A percentile compares a stretch with the other conserved stretches of the same genome.
phyloP scores from a whole-genome alignment of 345 rosid species.

The Aquilaria malaccensis region DNA sequence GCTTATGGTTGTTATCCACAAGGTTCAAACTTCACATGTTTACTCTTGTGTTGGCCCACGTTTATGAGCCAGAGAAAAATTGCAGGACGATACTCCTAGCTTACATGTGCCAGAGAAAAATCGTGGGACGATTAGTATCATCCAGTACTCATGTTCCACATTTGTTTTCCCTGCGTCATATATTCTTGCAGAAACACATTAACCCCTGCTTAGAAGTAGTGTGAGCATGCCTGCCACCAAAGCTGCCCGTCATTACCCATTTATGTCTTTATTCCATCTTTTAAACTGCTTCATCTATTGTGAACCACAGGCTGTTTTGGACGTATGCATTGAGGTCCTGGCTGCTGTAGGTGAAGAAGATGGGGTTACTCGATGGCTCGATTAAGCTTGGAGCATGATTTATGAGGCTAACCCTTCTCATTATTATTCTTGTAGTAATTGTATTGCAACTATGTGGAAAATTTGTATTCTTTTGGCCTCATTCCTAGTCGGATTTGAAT shows the following conservation, averaged over 20 bases:
- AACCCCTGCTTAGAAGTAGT: not conserved
- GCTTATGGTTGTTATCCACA: not conserved
- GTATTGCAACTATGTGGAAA: constrained; percentile 15
- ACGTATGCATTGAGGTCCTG: constrained; percentile 70
- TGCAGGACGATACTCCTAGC: too few relatives aligned
- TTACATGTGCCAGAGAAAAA: not conserved
- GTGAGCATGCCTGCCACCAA: not conserved
- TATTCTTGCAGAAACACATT: not conserved
- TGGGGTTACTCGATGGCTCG: constrained; percentile 88
- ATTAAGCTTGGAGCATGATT: constrained; percentile 30
- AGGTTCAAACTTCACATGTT: too few relatives aligned
- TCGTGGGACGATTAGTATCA: too few relatives aligned
- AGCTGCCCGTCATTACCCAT: not conserved
- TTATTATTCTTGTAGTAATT: constrained; percentile 14
- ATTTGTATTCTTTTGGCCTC: not conserved
- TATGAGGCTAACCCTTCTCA: constrained; percentile 2
- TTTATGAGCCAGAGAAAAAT: not conserved
- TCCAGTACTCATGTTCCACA: too few relatives aligned
- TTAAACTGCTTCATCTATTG: constrained; percentile 10
- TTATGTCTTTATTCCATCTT: not conserved
- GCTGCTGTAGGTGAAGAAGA: constrained; percentile 79
- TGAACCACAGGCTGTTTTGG: constrained; percentile 70
- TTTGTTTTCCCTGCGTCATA: not conserved
- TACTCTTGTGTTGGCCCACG: too few relatives aligned
- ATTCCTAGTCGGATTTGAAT: not conserved